Percentiles rank a stretch among this genome's conserved stretches.
phyloP scores from a whole-genome alignment of 768 basidiomycete species.

The Pulveroboletus sp. region DNA sequence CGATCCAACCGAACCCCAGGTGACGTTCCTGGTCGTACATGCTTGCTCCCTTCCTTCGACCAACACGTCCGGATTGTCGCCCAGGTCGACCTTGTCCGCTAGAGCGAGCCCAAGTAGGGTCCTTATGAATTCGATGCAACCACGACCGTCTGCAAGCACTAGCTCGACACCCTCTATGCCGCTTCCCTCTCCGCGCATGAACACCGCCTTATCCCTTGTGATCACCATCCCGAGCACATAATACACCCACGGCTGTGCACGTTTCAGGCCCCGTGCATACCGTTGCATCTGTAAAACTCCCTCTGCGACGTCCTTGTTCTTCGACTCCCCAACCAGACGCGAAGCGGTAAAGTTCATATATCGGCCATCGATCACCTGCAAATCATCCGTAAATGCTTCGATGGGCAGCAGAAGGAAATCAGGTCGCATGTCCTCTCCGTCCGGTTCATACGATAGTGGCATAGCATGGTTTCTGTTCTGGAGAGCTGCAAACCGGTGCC shows the following conservation, averaged over 20 bases:
- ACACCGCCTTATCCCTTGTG: background rate
- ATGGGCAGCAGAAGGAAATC: constrained; percentile 13
- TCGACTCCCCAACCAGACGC: constrained; percentile 1
- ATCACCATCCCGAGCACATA: constrained; percentile 4
- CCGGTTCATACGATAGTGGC: background rate
- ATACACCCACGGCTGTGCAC: constrained; percentile 4
- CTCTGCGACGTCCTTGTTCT: background rate
- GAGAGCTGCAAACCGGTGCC: background rate
- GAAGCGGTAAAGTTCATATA: background rate
- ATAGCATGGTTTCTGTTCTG: background rate
- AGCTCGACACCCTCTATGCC: constrained; percentile 8
- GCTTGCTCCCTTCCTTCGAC: background rate
- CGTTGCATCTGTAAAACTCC: constrained; percentile 2
- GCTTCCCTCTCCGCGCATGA: constrained; percentile 10
- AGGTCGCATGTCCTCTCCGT: constrained; percentile 4
- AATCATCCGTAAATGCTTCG: background rate
- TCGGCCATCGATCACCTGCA: background rate
- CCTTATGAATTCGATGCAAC: constrained; percentile 9
- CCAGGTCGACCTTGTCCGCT: background rate
- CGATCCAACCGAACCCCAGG: background rate
- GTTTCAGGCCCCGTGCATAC: constrained; percentile 2
- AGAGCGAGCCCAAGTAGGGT: constrained; percentile 10
- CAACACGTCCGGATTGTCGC: background rate
- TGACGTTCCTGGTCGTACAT: background rate
- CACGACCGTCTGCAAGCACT: constrained; percentile 1